A percentile compares a stretch with the other conserved stretches of the same genome.
phyloP scores from a whole-genome alignment of 1,284 basidiomycete species.

The Baeospora myosura region DNA sequence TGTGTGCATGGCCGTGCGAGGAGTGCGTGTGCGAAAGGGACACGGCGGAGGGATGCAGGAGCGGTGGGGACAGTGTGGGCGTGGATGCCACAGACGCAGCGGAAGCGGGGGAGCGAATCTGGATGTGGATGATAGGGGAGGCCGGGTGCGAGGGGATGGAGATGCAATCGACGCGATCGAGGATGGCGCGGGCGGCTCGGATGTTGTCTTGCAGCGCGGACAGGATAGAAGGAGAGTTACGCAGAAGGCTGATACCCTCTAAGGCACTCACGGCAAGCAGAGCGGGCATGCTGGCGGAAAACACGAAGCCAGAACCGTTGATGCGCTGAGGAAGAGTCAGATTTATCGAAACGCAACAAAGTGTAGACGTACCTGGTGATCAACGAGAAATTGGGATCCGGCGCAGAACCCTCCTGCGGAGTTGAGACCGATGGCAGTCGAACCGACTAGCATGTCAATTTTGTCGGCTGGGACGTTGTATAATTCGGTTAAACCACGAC shows the following conservation, averaged over 20 bases:
- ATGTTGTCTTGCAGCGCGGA: slow-evolving; percentile 77
- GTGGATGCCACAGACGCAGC: too few relatives aligned
- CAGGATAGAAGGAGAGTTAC: slow-evolving; percentile 69
- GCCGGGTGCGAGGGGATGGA: slow-evolving; percentile 79
- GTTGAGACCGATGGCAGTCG: slow-evolving; percentile 79
- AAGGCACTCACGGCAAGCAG: slow-evolving; percentile 84
- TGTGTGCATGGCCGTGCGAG: too few relatives aligned
- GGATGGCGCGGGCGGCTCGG: slow-evolving; percentile 63
- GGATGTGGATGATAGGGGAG: slow-evolving; percentile 85
- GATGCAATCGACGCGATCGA: slow-evolving; percentile 78
- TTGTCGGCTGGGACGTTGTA: slow-evolving; percentile 81
- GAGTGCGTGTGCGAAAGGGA: slow-evolving; percentile 26
- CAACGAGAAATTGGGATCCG: slow-evolving; percentile 75
- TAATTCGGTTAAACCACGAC: slow-evolving; percentile 90
- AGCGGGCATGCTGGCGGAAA: slow-evolving; percentile 91
- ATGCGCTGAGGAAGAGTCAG: slow-evolving; percentile 59
- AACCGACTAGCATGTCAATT: slow-evolving; percentile 81
- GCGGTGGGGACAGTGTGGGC: too few relatives aligned
- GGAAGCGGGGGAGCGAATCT: slow-evolving; percentile 41
- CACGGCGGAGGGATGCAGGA: slow-evolving; percentile 16
- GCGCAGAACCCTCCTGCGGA: slow-evolving; percentile 94
- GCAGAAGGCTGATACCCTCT: slow-evolving; percentile 76
- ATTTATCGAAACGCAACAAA: slow-evolving; percentile 3
- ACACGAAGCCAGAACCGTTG: slow-evolving; percentile 94
- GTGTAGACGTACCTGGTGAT: slow-evolving; percentile 65